Evolutionary conservation across 2,329 filamentous ascomycete species (phyloP).

Genomic region (Monosporascus sp.): DNA sequence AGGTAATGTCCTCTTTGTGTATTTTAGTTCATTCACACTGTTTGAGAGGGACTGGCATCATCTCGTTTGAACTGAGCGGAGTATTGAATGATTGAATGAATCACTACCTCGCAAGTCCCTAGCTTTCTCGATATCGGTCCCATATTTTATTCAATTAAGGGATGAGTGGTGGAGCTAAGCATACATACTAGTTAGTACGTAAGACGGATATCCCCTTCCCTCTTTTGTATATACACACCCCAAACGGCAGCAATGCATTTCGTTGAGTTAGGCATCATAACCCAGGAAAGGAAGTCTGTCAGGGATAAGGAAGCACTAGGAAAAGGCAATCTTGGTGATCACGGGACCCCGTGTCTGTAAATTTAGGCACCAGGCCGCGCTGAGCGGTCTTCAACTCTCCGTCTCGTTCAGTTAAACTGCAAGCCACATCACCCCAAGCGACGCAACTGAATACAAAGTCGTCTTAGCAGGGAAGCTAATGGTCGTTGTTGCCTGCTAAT

Average conservation of each 20-base stretch:
- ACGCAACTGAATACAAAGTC: neutral
- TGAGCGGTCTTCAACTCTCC: neutral
- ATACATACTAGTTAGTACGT: no score
- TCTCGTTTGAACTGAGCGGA: no score
- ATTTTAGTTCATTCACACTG: no score
- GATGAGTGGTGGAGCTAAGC: no score
- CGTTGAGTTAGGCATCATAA: neutral
- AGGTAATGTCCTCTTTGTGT: no score
- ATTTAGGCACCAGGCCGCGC: neutral
- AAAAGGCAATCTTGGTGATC: neutral
- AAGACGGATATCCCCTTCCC: no score
- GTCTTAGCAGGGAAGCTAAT: neutral
- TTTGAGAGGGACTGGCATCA: no score
- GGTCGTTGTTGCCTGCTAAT: neutral
- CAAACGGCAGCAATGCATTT: neutral
- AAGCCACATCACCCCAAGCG: neutral
- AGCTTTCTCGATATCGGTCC: no score
- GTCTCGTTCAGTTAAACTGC: neutral
- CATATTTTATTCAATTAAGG: no score
- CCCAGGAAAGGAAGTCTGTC: neutral
- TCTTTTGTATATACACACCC: no score
- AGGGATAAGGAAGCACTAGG: neutral
- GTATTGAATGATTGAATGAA: no score
- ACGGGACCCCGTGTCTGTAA: neutral
- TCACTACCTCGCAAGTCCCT: no score